Evolutionary conservation across 768 basidiomycete genomes (phyloP).

Genomic region (Favolaschia claudopus): DNA sequence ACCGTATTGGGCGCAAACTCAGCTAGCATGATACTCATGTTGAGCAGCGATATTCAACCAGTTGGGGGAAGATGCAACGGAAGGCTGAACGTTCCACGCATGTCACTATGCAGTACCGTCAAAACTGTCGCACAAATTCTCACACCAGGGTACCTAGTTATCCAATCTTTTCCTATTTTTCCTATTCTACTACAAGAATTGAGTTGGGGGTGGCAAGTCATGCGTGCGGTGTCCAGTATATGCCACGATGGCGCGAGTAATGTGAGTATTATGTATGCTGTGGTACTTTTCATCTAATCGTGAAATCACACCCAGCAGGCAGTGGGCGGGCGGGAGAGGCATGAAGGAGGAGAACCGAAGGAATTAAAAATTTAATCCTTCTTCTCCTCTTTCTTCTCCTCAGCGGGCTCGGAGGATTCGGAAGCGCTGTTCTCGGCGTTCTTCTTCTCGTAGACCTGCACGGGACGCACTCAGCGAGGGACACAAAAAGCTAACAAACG

Average conservation of each 20-base stretch:
- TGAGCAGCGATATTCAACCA: too few relatives aligned
- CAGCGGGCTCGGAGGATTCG: slow-evolving; percentile 44
- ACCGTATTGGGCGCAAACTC: too few relatives aligned
- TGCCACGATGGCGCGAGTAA: slow-evolving; percentile 24
- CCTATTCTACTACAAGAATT: slow-evolving; percentile 22
- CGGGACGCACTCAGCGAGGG: not conserved
- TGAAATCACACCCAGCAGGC: slow-evolving; percentile 1
- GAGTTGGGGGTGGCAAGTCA: slow-evolving; percentile 11
- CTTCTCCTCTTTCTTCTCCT: slow-evolving; percentile 76
- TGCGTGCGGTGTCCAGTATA: slow-evolving; percentile 22
- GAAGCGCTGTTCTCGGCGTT: slow-evolving; percentile 72
- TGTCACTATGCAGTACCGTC: too few relatives aligned
- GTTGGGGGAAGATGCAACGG: too few relatives aligned
- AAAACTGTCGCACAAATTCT: not conserved
- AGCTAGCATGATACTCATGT: too few relatives aligned
- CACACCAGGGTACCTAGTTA: not conserved
- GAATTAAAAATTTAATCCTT: slow-evolving; percentile 66
- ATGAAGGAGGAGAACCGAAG: slow-evolving; percentile 11
- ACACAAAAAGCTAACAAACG: not conserved
- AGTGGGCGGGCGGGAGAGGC: slow-evolving; percentile 18
- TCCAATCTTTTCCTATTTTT: slow-evolving; percentile 23
- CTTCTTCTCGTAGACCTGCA: slow-evolving; percentile 87
- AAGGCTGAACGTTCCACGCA: too few relatives aligned
- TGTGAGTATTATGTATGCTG: slow-evolving; percentile 24
- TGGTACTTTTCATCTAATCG: slow-evolving; percentile 26